Evolutionary conservation across 2,329 filamentous ascomycete genomes (phyloP).

Genomic region (Trichoderma sp.): DNA sequence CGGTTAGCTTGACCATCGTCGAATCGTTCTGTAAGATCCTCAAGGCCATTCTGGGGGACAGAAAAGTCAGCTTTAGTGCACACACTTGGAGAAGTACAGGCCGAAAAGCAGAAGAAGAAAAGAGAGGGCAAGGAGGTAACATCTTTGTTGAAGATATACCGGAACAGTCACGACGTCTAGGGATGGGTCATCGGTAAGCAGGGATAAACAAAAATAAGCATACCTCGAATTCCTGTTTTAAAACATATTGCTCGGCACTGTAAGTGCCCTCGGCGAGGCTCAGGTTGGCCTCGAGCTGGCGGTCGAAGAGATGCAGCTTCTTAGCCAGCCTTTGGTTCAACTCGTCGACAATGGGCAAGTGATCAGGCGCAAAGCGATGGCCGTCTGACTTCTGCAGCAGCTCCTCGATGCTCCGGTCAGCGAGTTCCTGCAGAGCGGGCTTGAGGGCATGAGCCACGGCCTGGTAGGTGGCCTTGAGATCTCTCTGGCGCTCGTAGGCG

Average conservation of each 20-base stretch:
- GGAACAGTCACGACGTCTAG: conserved; percentile 1
- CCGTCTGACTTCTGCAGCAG: conserved; percentile 58
- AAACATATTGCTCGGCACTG: conserved; percentile 41
- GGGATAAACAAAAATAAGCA: conserved; percentile 34
- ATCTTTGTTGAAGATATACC: conserved; percentile 7
- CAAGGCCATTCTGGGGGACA: conserved; percentile 42
- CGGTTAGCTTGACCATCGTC: conserved; percentile 52
- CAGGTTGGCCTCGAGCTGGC: conserved; percentile 42
- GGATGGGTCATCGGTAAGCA: conserved; percentile 10
- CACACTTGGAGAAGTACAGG: conserved; percentile 1
- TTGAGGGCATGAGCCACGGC: conserved; percentile 66
- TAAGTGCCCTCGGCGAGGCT: conserved; percentile 47
- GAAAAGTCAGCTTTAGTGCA: conserved; percentile 29
- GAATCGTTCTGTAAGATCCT: conserved; percentile 48
- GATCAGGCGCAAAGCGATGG: conserved; percentile 59
- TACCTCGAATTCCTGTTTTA: conserved; percentile 46
- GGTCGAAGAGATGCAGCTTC: conserved; percentile 40
- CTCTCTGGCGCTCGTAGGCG: conserved; percentile 65
- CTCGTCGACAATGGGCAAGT: conserved; percentile 53
- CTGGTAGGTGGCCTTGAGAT: conserved; percentile 68
- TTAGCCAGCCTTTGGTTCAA: conserved; percentile 46
- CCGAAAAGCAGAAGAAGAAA: neutral
- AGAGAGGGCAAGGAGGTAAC: neutral
- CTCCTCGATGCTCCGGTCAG: conserved; percentile 61
- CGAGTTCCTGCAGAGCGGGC: conserved; percentile 67